Base-by-base conservation (phyloP, 1,284 basidiomycete species). In the Ustilago trichophora region DNA sequence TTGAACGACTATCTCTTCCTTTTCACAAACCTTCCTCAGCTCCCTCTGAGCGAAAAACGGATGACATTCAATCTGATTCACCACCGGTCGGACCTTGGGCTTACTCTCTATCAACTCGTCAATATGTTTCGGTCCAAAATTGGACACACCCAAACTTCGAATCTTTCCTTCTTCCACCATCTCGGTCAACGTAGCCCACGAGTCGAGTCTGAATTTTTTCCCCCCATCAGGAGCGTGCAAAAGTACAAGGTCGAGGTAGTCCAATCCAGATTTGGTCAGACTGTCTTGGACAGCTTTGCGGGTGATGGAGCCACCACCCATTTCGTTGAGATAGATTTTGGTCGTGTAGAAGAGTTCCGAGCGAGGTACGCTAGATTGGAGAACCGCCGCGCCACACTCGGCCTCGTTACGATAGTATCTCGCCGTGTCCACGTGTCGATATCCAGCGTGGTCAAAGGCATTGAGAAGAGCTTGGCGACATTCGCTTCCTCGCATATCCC, bases 301-400 rank as follows among this genome's bases (percentile, higher is more conserved):
- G 3, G 56, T 54, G 13, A 43, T 53, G 10, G 36, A 42, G 16
- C 59, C 52, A 4, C 90, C 90, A 7, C 48, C 66, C 37, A 69
- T 62, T 6, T 72, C 73, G 42, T 64, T 56, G 24, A 66, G 43
- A 32, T 65, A 66, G 31, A 93, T 84, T 83, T 94, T 92, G 59
- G 89, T 89, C 2, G 91, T 91, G 56, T 93, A 87, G 81, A 91
- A 94, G 57, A 95, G 85, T 64, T 93, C 89, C 25, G 87, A 86
- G 67, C 92, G 87, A 42, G 88, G 87, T 16, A 93, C 82, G 24
- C 84, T 91, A 55, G 88, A 89, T 34, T 85, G 86, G 18, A 85
- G 83, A 76, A 94, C 88, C 21, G 90, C 92, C 45, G 89, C 75
- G 9, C 91, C 92, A n/a, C 91, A 91, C 79, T 91, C 89, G 74